These are phyloP conservation scores for Hypoxylon fuscum DNA, from an alignment of 495 filamentous ascomycete species.

Conservation along the genomic window DNA sequence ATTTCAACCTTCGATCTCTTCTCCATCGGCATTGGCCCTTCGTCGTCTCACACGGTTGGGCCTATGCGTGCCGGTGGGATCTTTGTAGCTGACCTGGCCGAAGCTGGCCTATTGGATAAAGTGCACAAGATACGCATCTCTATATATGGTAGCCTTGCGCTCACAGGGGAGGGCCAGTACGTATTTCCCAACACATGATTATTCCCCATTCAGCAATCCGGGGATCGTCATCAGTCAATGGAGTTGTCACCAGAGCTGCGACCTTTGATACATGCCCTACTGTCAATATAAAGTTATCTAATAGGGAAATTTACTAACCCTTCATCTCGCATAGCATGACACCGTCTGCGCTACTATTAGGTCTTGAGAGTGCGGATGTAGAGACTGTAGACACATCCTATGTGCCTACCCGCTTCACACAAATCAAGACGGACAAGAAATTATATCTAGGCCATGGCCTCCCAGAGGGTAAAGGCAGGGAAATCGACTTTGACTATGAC, in stretches of 20 bases:
- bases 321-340: constrained; percentile 38
- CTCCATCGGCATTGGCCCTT: constrained; percentile 50
- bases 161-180: constrained; percentile 49
- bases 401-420: constrained; percentile 43
- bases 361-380: constrained; percentile 47
- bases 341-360: constrained; percentile 46
- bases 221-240: too few species aligned
- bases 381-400: constrained; percentile 49
- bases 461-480: constrained; percentile 39
- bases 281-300: background rate
- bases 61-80: constrained; percentile 50
- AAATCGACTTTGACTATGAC: constrained; percentile 48
- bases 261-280: background rate
- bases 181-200: constrained; percentile 14
- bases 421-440: constrained; percentile 48
- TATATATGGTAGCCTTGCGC: constrained; percentile 49
- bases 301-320: constrained; percentile 2
- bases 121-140: constrained; percentile 48
- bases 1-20: constrained; percentile 51
- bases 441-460: constrained; percentile 45
- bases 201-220: background rate
- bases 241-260: too few species aligned
- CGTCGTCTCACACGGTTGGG: constrained; percentile 49
- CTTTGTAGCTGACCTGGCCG: constrained; percentile 45
- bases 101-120: constrained; percentile 43